Percentiles rank a stretch among this genome's conserved stretches.
phyloP scores from a whole-genome alignment of 768 basidiomycete species.

The Leccinellum luteum region DNA sequence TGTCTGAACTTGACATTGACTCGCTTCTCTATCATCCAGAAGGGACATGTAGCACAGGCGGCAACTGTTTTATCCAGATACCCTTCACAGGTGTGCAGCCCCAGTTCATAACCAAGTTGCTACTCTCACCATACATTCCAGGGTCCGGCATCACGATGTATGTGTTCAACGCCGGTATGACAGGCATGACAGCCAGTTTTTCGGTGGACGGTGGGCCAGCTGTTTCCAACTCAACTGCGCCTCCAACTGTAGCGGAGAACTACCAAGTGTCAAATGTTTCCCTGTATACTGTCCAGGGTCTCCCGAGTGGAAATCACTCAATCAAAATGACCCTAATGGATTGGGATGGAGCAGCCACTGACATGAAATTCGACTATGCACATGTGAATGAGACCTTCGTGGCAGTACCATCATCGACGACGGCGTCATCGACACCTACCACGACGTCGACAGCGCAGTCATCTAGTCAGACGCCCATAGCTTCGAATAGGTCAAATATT shows the following conservation, averaged over 20 bases:
- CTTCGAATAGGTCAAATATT: constrained; percentile 10
- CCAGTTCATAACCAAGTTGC: neutral
- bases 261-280: constrained; percentile 24
- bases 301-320: constrained; percentile 16
- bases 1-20: no score
- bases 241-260: constrained; percentile 9
- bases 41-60: no score
- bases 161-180: constrained; percentile 18
- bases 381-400: constrained; percentile 22
- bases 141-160: constrained; percentile 29
- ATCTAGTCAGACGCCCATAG: neutral
- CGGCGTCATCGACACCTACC: constrained; percentile 1
- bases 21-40: no score
- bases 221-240: neutral
- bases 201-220: constrained; percentile 14
- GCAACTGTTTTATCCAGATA: no score
- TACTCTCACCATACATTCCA: neutral
- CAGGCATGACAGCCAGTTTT: constrained; percentile 25
- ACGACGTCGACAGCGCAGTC: constrained; percentile 66
- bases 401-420: neutral
- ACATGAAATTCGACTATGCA: constrained; percentile 30
- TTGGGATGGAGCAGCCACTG: constrained; percentile 15
- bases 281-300: constrained; percentile 16
- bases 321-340: constrained; percentile 23
- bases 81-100: no score